A percentile compares a stretch with the other conserved stretches of the same genome.
These are phyloP conservation scores for Colletotrichum eremochloae DNA, from an alignment of 2,329 filamentous ascomycete genomes.

Conservation along the genomic window DNA sequence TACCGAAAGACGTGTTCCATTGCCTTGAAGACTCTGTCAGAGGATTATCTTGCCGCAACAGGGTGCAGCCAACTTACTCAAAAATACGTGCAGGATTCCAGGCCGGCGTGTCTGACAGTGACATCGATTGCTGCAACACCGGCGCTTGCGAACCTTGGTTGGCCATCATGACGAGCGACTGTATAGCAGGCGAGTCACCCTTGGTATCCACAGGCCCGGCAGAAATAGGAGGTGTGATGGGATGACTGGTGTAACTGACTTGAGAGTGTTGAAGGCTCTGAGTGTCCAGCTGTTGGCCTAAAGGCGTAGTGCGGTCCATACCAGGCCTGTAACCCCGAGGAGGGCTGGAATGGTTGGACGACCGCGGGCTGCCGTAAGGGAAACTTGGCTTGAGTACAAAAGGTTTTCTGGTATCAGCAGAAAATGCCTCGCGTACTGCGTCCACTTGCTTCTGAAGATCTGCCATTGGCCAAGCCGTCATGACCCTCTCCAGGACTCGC, in stretches of 20 bases:
- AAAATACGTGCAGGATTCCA: conserved; percentile 94
- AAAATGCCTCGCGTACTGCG: conserved; percentile 90
- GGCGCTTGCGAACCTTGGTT: conserved; percentile 68
- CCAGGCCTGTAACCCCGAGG: conserved; percentile 66
- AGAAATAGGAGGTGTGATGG: conserved; percentile 86
- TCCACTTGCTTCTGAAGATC: conserved; percentile 93
- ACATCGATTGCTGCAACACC: conserved; percentile 66
- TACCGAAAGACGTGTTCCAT: conserved; percentile 96
- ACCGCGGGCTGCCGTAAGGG: conserved; percentile 84
- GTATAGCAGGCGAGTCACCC: conserved; percentile 80
- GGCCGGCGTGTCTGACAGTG: conserved; percentile 72
- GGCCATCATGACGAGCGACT: conserved; percentile 79
- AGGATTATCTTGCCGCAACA: neutral
- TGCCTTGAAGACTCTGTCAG: conserved; percentile 68
- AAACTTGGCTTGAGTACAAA: conserved; percentile 92
- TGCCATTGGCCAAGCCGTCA: conserved; percentile 85
- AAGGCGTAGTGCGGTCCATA: conserved; percentile 60
- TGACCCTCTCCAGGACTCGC: conserved; percentile 90
- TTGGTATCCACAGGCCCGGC: conserved; percentile 79
- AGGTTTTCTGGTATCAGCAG: conserved; percentile 83
- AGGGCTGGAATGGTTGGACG: conserved; percentile 73
- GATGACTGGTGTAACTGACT: conserved; percentile 78
- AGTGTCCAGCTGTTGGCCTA: conserved; percentile 68
- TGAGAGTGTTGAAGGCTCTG: conserved; percentile 65
- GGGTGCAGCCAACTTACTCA: conserved; percentile 73